phyloP scores from a whole-genome alignment of 371 early-diverging fungal genomes.

The Mortierella sp. region DNA sequence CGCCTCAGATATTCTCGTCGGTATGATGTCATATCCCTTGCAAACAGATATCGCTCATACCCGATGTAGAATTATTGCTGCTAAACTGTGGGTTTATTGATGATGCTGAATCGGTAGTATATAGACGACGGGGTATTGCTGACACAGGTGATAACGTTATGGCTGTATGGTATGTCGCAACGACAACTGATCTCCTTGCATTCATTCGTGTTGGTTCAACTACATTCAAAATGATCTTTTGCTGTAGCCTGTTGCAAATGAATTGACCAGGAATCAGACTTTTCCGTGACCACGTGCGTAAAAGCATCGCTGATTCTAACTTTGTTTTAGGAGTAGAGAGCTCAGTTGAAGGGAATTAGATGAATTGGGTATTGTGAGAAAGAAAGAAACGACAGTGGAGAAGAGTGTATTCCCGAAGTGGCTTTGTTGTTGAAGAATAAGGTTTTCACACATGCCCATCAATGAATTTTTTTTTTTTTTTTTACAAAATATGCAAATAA shows the following conservation, averaged over 20 bases:
- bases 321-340: not conserved
- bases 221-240: not conserved
- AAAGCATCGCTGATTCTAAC: not conserved
- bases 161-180: not conserved
- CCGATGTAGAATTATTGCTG: not conserved
- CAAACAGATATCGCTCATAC: not conserved
- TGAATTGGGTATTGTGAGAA: too few relatives aligned
- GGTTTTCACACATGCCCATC: not conserved
- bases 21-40: not conserved
- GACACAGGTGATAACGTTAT: not conserved
- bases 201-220: not conserved
- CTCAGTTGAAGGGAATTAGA: not conserved
- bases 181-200: not conserved
- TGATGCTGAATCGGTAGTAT: not conserved
- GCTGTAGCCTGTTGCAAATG: slow-evolving; percentile 6
- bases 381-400: too few relatives aligned
- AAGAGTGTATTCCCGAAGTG: not conserved
- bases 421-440: not conserved
- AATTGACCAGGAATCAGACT: not conserved
- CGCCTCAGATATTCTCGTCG: not conserved
- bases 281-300: not conserved
- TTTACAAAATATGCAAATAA: too few relatives aligned
- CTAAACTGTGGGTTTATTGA: not conserved
- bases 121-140: not conserved
- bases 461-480: too few relatives aligned